Base-by-base conservation (phyloP, 441 rosid species). In the Melastoma candidum region DNA sequence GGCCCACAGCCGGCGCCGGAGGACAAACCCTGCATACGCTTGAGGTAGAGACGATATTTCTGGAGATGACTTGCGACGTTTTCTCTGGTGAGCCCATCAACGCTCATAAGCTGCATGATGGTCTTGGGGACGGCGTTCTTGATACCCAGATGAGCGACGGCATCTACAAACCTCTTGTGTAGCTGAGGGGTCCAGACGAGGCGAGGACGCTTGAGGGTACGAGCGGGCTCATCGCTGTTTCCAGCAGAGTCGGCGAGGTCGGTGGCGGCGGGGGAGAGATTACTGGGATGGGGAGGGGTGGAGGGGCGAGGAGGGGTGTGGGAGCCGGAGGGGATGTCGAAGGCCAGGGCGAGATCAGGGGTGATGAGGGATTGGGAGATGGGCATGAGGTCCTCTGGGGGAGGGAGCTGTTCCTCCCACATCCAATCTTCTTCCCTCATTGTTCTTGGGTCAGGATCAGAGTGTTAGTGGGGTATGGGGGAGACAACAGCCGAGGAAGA, bases 21-120 rank as follows among this genome's bases (percentile, higher is more conserved):
- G 8, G 96, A 78, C 46, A 90, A 67, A 0, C 95, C 97, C 67
- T 90, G 97, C 97, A 90, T 87, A 66, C 96, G 75, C 74, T 87
- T 84, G 29, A 90, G 67, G 67, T 90, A 90, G 29, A 90, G 85
- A 44, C 97, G 75, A 46, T 87, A 87, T 60, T 90, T 90, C 70
- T 90, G 97, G 57, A 90, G 77, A 65, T 90, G 97, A 56, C 97
- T 90, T 26, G 97, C 97, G 0, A 90, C 97, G 65, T 90, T 90
- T 69, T 90, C 97, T 61, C 97, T 69, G 14, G 95, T 90, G 47
- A 26, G 46, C 6, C 44, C 58, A 13, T 54, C 58, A 11, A 54
- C 47, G 24, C 26, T 54, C 57, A 54, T 54, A 24, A 54, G 26
- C 22, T 54, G 57, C 57, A 54, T 54, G 22, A 54, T 54, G 7